Base-by-base conservation (phyloP, 495 filamentous ascomycete species). In the Hypoxylon lienhwacheense region DNA sequence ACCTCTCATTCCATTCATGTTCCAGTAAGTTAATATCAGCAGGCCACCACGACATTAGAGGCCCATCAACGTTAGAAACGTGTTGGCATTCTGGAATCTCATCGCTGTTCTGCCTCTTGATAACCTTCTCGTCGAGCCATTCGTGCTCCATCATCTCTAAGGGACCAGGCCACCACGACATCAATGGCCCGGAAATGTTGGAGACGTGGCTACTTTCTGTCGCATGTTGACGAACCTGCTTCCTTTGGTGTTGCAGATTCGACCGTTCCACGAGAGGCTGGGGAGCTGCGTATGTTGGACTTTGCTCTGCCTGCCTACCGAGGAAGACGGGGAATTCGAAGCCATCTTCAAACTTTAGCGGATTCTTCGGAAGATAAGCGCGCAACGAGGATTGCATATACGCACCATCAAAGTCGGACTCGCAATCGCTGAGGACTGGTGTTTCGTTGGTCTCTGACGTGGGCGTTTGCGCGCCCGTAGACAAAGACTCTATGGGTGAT, bases 41-140 rank as follows among this genome's bases (percentile, higher is more conserved):
- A 2, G 65, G 65, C 65, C 65, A 67, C 65, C 65, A 67, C 5
- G 62, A 56, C 65, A 67, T 67, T 20, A 63, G 4, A 7, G 62
- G 40, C 1, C 65, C 65, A 3, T 47, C 28, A 19, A 63, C 53
- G 20, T 21, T 42, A 1, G 52, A 55, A 28, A 67, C 65, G 10
- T 65, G 62, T 7, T 58, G 25, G 8, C 49, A 24, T 2, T 14
- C 7, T 7, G 34, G 46, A 21, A 45, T 32, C 24, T 24, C 17
- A 10, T 51, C 40, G 12, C 46, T 10, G 24, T 4, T 31, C 4
- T 59, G 36, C 34, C 32, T 37, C 16, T 43, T 12, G 7, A 25
- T 31, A 3, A 24, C 17, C 24, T 53, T 40, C 4, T 55, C 52
- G 4, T 52, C 47, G 24, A 39, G 8, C 61, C 61, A 64, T 29